Evolutionary conservation across 163 green algal genomes (phyloP).

Genomic region (Scenedesmus sp.): DNA sequence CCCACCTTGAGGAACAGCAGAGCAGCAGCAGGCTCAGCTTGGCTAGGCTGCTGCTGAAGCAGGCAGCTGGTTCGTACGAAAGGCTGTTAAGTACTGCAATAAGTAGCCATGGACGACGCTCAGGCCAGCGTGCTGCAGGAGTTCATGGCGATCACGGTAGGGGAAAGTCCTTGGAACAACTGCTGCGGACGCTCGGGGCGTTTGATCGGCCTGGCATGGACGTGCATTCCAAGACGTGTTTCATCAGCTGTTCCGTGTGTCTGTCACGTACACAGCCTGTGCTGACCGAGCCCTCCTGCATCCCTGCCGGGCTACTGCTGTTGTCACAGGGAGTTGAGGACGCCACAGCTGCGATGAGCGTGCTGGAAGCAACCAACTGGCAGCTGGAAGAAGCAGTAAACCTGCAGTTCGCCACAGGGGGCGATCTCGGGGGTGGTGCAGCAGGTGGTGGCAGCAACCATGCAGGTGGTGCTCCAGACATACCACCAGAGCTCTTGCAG

Average conservation of each 20-base stretch:
- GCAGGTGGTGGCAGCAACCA: neutral
- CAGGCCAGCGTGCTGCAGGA: constrained; percentile 40
- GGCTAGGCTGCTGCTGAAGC: neutral
- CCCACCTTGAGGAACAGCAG: neutral
- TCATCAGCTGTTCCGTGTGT: neutral
- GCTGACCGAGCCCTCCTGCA: neutral
- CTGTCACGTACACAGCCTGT: neutral
- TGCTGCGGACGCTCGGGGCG: neutral
- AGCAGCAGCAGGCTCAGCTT: neutral
- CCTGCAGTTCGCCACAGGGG: constrained; percentile 60
- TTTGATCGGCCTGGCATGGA: neutral
- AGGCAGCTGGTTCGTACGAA: neutral
- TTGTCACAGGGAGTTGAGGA: constrained; percentile 53
- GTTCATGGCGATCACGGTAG: constrained; percentile 49
- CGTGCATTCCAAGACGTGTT: neutral
- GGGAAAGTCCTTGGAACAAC: neutral
- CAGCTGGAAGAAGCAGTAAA: constrained; percentile 64
- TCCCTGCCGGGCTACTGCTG: neutral
- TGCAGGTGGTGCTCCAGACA: neutral
- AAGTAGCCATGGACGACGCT: constrained; percentile 38
- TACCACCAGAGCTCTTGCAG: constrained; percentile 15
- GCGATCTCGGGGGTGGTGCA: constrained; percentile 31
- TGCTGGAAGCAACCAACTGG: constrained; percentile 63
- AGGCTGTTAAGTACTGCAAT: neutral
- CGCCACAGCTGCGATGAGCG: constrained; percentile 29